A percentile compares a stretch with the other conserved stretches of the same genome.
Evolutionary conservation across 495 filamentous ascomycete species (phyloP).

Genomic region (Aspergillus funiculosus): DNA sequence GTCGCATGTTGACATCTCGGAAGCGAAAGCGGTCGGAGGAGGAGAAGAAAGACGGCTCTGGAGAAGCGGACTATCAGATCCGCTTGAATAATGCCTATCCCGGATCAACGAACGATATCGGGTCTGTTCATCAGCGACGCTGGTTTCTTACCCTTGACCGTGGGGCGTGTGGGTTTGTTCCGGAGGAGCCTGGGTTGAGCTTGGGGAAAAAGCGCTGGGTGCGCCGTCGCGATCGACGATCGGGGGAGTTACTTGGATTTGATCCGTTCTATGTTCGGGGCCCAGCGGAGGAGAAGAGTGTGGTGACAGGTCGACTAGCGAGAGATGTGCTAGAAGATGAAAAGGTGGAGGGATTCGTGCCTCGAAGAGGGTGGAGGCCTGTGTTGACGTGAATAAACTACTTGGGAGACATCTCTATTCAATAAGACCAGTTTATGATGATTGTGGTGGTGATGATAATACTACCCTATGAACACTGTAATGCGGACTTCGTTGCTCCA

Average conservation of each 20-base stretch:
- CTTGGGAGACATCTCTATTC: too few relatives aligned
- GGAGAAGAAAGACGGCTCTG: background rate
- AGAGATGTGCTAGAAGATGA: slow-evolving; percentile 55
- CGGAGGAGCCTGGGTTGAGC: slow-evolving; percentile 18
- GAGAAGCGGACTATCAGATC: slow-evolving; percentile 30
- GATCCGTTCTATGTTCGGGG: slow-evolving; percentile 56
- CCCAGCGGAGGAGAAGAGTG: slow-evolving; percentile 51
- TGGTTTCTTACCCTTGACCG: slow-evolving; percentile 59
- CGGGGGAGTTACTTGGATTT: slow-evolving; percentile 31
- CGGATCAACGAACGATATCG: slow-evolving; percentile 55
- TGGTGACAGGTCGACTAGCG: slow-evolving; percentile 55
- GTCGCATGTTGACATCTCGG: slow-evolving; percentile 13
- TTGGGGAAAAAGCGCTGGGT: slow-evolving; percentile 24
- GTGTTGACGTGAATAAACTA: too few relatives aligned
- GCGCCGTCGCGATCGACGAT: slow-evolving; percentile 14
- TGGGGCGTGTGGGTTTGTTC: slow-evolving; percentile 46
- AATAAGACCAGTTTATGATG: too few relatives aligned
- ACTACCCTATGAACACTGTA: too few relatives aligned
- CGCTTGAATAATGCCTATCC: slow-evolving; percentile 60
- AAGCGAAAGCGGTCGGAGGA: slow-evolving; percentile 22
- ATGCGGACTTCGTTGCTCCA: slow-evolving; percentile 85
- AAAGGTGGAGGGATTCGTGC: slow-evolving; percentile 47
- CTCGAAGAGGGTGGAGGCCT: slow-evolving; percentile 52
- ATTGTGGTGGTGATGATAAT: too few relatives aligned
- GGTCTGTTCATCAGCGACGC: slow-evolving; percentile 56